Conservation (phyloP, 768 basidiomycete species). For the Boletus subparvulus region DNA sequence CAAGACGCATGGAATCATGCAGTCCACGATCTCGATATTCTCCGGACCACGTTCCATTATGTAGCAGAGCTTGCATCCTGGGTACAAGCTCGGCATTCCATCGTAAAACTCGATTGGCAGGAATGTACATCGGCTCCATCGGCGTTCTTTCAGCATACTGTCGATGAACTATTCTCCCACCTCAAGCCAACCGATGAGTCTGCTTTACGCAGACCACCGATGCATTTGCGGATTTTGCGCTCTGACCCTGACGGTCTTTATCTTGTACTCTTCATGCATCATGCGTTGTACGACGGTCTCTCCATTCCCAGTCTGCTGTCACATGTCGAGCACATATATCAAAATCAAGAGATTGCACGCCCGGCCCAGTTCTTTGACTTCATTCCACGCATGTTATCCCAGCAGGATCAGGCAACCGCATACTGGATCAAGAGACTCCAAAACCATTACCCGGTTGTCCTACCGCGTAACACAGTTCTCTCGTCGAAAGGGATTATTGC, state of each 20-base stretch:
- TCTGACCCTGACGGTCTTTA: background rate
- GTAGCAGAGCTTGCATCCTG: constrained; percentile 33
- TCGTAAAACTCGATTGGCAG: constrained; percentile 23
- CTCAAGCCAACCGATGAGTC: constrained; percentile 21
- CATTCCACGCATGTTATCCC: constrained; percentile 37
- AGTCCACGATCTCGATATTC: constrained; percentile 36
- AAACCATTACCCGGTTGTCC: constrained; percentile 18
- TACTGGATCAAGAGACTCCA: constrained; percentile 38
- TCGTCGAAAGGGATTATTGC: constrained; percentile 4
- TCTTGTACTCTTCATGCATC: constrained; percentile 45
- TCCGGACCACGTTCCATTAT: constrained; percentile 51
- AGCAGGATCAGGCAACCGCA: constrained; percentile 37
- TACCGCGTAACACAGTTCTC: constrained; percentile 19
- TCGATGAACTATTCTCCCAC: constrained; percentile 9
- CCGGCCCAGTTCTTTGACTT: constrained; percentile 38
- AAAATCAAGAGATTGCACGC: constrained; percentile 7
- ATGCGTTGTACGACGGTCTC: constrained; percentile 48
- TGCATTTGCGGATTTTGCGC: constrained; percentile 27
- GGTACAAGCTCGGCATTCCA: constrained; percentile 32
- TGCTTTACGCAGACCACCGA: constrained; percentile 31
- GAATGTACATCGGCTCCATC: constrained; percentile 11
- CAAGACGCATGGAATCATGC: constrained; percentile 38
- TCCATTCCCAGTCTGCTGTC: constrained; percentile 39
- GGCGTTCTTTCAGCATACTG: constrained; percentile 7
- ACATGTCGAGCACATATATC: constrained; percentile 34